Conservation (phyloP, 2,329 filamentous ascomycete species). For the Rugonectria rugulosa region DNA sequence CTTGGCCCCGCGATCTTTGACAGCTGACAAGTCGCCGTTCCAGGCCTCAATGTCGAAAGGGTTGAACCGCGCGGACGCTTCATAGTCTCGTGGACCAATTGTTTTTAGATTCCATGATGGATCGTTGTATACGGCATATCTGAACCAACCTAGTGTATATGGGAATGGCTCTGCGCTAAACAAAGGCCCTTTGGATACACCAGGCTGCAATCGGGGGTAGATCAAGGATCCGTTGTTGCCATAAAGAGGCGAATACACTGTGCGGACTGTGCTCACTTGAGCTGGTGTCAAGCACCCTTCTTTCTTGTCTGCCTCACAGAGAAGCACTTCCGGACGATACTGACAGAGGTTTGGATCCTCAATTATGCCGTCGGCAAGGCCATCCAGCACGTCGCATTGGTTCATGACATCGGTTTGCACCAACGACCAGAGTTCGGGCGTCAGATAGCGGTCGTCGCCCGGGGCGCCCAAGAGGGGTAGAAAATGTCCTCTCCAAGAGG, state of each 20-base stretch:
- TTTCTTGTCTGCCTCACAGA: neutral
- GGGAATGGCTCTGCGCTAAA: conserved; percentile 26
- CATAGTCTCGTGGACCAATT: conserved; percentile 36
- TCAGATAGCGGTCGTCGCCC: conserved; percentile 31
- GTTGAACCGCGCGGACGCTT: conserved; percentile 40
- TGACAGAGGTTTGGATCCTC: conserved; percentile 54
- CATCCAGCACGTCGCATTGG: conserved; percentile 61
- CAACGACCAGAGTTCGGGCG: conserved; percentile 44
- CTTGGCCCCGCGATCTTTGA: conserved; percentile 51
- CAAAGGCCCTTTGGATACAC: conserved; percentile 48
- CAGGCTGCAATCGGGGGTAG: conserved; percentile 55
- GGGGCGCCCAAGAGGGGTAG: conserved; percentile 13
- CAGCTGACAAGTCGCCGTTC: conserved; percentile 48
- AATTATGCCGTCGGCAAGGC: conserved; percentile 58
- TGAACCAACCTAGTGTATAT: conserved; percentile 42
- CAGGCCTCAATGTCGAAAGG: conserved; percentile 53
- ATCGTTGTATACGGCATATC: conserved; percentile 51
- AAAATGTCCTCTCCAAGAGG: conserved; percentile 7
- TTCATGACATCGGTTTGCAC: conserved; percentile 53
- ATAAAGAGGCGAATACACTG: conserved; percentile 41
- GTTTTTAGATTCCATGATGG: conserved; percentile 37
- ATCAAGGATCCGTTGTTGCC: conserved; percentile 46
- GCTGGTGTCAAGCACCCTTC: neutral
- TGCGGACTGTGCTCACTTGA: neutral
- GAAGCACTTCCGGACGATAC: conserved; percentile 48